Percentiles rank a stretch among this genome's conserved stretches.
These are phyloP conservation scores for Corylus avellana DNA, from an alignment of 306 rosid species.

Conservation along the genomic window DNA sequence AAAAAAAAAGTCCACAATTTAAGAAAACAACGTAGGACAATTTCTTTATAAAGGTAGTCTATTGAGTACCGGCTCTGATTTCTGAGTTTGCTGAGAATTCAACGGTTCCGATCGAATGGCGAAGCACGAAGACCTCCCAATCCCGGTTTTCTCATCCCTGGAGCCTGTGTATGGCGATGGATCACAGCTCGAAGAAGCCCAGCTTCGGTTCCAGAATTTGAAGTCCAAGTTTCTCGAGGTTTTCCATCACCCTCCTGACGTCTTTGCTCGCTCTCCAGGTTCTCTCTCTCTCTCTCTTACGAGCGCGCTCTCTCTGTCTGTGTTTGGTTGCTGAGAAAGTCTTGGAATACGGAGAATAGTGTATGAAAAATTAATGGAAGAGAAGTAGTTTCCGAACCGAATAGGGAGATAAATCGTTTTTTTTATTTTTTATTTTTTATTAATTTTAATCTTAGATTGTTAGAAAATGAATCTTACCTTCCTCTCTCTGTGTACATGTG, in stretches of 20 bases:
- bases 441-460: background rate
- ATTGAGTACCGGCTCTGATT: background rate
- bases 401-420: background rate
- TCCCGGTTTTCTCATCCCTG: conserved; percentile 63
- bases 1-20: background rate
- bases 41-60: background rate
- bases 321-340: background rate
- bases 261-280: conserved; percentile 97
- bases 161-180: conserved; percentile 69
- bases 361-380: too few relatives aligned
- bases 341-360: background rate
- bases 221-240: conserved; percentile 58
- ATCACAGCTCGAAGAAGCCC: conserved; percentile 81
- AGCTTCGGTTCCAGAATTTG: conserved; percentile 60
- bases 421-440: too few relatives aligned
- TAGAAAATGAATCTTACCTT: background rate
- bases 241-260: conserved; percentile 62
- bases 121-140: conserved; percentile 82
- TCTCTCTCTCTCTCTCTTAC: conserved; percentile 1
- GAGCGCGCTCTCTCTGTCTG: background rate
- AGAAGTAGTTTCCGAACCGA: too few relatives aligned
- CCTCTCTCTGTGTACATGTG: background rate
- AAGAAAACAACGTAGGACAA: background rate
- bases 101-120: conserved; percentile 39
- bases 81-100: background rate